Evolutionary conservation across 805 yeast species (phyloP).

Genomic region (Ogataea glucozyma): DNA sequence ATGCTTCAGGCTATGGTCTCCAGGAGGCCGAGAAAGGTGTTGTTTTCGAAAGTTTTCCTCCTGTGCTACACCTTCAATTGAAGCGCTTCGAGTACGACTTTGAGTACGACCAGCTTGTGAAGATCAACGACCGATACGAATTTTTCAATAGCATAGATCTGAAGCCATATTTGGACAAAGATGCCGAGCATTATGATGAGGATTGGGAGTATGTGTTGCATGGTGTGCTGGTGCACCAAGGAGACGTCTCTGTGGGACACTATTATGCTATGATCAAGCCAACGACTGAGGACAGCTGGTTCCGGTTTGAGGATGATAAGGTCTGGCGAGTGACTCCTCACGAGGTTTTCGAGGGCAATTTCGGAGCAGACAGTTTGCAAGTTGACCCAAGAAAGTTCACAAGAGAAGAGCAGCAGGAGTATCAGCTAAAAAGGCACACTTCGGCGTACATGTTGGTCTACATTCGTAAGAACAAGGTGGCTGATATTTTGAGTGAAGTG

Average conservation of each 20-base stretch:
- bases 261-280: slow-evolving; percentile 95
- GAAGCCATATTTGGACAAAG: slow-evolving; percentile 71
- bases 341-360: slow-evolving; percentile 90
- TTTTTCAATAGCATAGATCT: slow-evolving; percentile 83
- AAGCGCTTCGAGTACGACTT: slow-evolving; percentile 95
- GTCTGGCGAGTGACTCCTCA: slow-evolving; percentile 83
- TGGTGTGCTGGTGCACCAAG: slow-evolving; percentile 94
- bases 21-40: slow-evolving; percentile 98
- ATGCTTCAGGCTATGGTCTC: slow-evolving; percentile 83
- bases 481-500: slow-evolving; percentile 59
- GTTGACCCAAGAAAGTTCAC: slow-evolving; percentile 52
- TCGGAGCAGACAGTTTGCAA: slow-evolving; percentile 71
- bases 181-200: slow-evolving; percentile 44
- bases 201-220: slow-evolving; percentile 82
- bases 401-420: slow-evolving; percentile 61
- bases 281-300: slow-evolving; percentile 69
- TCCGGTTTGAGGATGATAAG: slow-evolving; percentile 90
- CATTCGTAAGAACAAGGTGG: slow-evolving; percentile 62
- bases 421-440: slow-evolving; percentile 75
- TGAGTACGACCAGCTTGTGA: slow-evolving; percentile 81
- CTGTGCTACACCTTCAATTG: slow-evolving; percentile 88
- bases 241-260: slow-evolving; percentile 95
- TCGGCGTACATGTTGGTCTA: slow-evolving; percentile 98
- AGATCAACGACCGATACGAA: slow-evolving; percentile 89
- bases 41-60: slow-evolving; percentile 85